These are phyloP conservation scores for Mycena venus DNA, from an alignment of 768 basidiomycete genomes.

Conservation along the genomic window DNA sequence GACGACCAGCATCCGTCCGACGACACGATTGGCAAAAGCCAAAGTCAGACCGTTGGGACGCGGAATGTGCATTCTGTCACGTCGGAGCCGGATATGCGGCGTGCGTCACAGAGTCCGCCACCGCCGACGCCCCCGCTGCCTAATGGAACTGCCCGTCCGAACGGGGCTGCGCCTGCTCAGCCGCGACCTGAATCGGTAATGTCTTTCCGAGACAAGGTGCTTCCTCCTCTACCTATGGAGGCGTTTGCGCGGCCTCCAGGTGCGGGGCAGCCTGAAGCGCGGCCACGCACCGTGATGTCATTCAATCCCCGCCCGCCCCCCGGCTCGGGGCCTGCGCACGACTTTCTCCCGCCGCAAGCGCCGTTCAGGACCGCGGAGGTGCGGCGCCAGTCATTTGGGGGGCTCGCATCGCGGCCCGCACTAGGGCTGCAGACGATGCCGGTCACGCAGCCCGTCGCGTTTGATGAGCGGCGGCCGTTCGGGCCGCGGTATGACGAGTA, in stretches of 20 bases:
- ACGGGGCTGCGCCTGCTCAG: slow-evolving; percentile 18
- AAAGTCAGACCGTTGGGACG: slow-evolving; percentile 40
- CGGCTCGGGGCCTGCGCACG: slow-evolving; percentile 58
- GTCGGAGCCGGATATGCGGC: slow-evolving; percentile 76
- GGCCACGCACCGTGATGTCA: slow-evolving; percentile 77
- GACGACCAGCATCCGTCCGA: slow-evolving; percentile 51
- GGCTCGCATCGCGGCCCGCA: slow-evolving; percentile 70
- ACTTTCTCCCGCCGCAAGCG: slow-evolving; percentile 72
- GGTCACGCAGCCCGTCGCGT: slow-evolving; percentile 47
- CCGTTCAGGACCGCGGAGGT: slow-evolving; percentile 70
- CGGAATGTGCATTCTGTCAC: slow-evolving; percentile 66
- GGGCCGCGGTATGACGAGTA: slow-evolving; percentile 77
- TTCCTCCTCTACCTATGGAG: slow-evolving; percentile 81
- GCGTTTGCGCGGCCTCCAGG: slow-evolving; percentile 49
- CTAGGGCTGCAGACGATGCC: slow-evolving; percentile 67
- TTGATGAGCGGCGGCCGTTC: slow-evolving; percentile 51
- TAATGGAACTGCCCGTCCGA: slow-evolving; percentile 34
- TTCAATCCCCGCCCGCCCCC: slow-evolving; percentile 68
- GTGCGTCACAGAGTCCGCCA: slow-evolving; percentile 45
- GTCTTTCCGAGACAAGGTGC: slow-evolving; percentile 72
- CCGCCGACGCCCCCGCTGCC: slow-evolving; percentile 41
- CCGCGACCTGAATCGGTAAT: slow-evolving; percentile 37
- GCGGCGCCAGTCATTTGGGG: slow-evolving; percentile 85
- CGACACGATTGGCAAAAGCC: slow-evolving; percentile 48
- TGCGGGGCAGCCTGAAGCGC: slow-evolving; percentile 51